Evolutionary conservation across 2,329 filamentous ascomycete genomes (phyloP).

Genomic region (Aspergillus tanneri): DNA sequence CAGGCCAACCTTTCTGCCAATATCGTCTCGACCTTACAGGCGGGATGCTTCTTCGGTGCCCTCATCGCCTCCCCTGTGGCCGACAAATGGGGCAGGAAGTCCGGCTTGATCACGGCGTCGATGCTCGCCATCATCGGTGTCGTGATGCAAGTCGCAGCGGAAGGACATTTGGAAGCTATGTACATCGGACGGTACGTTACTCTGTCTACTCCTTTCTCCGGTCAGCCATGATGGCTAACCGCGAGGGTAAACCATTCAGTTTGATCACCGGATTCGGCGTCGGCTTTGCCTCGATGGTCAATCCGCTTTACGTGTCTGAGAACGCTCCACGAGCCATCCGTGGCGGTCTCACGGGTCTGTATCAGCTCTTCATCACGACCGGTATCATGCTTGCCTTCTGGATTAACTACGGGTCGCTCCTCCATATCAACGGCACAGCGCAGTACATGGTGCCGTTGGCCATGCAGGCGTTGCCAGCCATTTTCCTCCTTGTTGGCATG

Average conservation of each 20-base stretch:
- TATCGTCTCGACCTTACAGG: slow-evolving; percentile 70
- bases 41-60: slow-evolving; percentile 65
- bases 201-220: slow-evolving; percentile 11
- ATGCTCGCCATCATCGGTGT: slow-evolving; percentile 61
- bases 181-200: slow-evolving; percentile 60
- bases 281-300: slow-evolving; percentile 56
- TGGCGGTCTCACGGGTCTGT: slow-evolving; percentile 60
- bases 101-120: slow-evolving; percentile 57
- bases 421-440: slow-evolving; percentile 50
- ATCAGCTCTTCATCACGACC: slow-evolving; percentile 57
- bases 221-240: not conserved
- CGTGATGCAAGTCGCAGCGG: slow-evolving; percentile 63
- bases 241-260: slow-evolving; percentile 20
- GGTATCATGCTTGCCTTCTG: slow-evolving; percentile 49
- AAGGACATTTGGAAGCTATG: slow-evolving; percentile 60
- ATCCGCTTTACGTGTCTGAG: slow-evolving; percentile 61
- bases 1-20: slow-evolving; percentile 61
- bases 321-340: slow-evolving; percentile 60
- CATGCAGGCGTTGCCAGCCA: slow-evolving; percentile 63
- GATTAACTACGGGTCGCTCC: slow-evolving; percentile 56
- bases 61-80: slow-evolving; percentile 48
- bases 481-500: slow-evolving; percentile 62
- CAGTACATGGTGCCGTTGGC: slow-evolving; percentile 63
- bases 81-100: slow-evolving; percentile 55
- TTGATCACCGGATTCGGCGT: slow-evolving; percentile 55